Percentiles rank a stretch among this genome's conserved stretches.
Conservation (phyloP, 2,329 filamentous ascomycete genomes). For the Hansfordia pulvinata region DNA sequence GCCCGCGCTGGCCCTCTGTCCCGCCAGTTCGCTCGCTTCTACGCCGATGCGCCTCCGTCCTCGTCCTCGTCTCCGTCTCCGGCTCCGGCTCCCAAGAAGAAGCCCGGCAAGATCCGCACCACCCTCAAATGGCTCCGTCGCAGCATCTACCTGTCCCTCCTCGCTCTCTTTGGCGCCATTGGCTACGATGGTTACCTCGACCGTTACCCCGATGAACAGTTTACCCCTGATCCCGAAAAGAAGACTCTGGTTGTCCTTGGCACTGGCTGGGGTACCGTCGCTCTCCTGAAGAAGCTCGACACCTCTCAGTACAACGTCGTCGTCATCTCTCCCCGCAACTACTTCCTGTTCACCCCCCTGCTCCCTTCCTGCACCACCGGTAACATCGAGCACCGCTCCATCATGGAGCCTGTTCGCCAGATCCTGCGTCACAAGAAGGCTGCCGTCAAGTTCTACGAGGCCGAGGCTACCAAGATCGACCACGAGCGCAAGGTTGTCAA, state of each 20-base stretch:
- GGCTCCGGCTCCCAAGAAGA: slow-evolving; percentile 31
- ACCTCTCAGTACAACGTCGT: slow-evolving; percentile 98
- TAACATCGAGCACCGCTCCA: slow-evolving; percentile 95
- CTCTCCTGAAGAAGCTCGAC: slow-evolving; percentile 94
- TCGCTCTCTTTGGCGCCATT: slow-evolving; percentile 58
- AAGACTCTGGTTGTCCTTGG: slow-evolving; percentile 95
- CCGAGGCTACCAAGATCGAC: slow-evolving; percentile 91
- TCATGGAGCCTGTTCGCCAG: slow-evolving; percentile 97
- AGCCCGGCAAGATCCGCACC: slow-evolving; percentile 46
- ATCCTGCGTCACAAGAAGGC: slow-evolving; percentile 93
- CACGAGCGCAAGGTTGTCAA: slow-evolving; percentile 77
- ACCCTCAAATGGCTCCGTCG: slow-evolving; percentile 75
- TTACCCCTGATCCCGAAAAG: slow-evolving; percentile 70
- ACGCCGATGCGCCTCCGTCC: slow-evolving; percentile 30
- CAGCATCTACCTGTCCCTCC: slow-evolving; percentile 59
- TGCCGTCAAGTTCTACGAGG: slow-evolving; percentile 92
- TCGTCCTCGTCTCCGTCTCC: slow-evolving; percentile 5
- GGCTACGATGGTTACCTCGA: slow-evolving; percentile 73
- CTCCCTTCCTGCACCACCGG: slow-evolving; percentile 96
- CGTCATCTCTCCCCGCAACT: slow-evolving; percentile 95
- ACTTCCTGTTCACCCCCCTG: slow-evolving; percentile 98
- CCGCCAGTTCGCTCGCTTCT: slow-evolving; percentile 28
- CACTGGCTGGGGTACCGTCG: slow-evolving; percentile 91
- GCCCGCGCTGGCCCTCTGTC: slow-evolving; percentile 21
- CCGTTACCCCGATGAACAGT: slow-evolving; percentile 70